Conservation (phyloP, 495 filamentous ascomycete species). For the Neurospora pannonica region DNA sequence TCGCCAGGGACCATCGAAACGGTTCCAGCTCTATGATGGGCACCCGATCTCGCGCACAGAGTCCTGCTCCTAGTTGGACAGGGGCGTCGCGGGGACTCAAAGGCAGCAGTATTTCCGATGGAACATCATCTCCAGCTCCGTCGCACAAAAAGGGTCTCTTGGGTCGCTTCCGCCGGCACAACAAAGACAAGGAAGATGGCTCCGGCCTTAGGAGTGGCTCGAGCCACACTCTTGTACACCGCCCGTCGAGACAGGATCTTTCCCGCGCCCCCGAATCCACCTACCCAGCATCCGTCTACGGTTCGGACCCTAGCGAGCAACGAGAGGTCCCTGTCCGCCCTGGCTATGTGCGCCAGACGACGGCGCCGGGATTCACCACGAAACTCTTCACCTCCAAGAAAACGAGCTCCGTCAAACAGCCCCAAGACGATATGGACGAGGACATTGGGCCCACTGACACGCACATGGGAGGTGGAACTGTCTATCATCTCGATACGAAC, state of each 20-base stretch:
- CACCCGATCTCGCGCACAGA: constrained; percentile 52
- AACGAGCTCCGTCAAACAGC: constrained; percentile 23
- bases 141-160: constrained; percentile 57
- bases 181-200: constrained; percentile 52
- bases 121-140: constrained; percentile 50
- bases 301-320: constrained; percentile 23
- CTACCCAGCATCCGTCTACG: constrained; percentile 36
- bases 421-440: constrained; percentile 39
- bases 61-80: constrained; percentile 63
- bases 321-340: constrained; percentile 28
- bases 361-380: constrained; percentile 40
- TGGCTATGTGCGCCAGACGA: constrained; percentile 39
- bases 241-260: constrained; percentile 41
- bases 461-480: constrained; percentile 30
- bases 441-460: constrained; percentile 34
- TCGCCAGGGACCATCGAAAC: constrained; percentile 35
- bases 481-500: constrained; percentile 73
- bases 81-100: constrained; percentile 41
- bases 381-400: constrained; percentile 44
- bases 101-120: constrained; percentile 33
- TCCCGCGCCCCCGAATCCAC: constrained; percentile 32
- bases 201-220: constrained; percentile 40
- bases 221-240: constrained; percentile 19
- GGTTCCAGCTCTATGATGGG: constrained; percentile 30
- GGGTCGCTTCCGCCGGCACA: constrained; percentile 48